Percentiles rank a stretch among this genome's conserved stretches.
phyloP scores from a whole-genome alignment of 495 filamentous ascomycete genomes.

The Talaromyces wortmannii region DNA sequence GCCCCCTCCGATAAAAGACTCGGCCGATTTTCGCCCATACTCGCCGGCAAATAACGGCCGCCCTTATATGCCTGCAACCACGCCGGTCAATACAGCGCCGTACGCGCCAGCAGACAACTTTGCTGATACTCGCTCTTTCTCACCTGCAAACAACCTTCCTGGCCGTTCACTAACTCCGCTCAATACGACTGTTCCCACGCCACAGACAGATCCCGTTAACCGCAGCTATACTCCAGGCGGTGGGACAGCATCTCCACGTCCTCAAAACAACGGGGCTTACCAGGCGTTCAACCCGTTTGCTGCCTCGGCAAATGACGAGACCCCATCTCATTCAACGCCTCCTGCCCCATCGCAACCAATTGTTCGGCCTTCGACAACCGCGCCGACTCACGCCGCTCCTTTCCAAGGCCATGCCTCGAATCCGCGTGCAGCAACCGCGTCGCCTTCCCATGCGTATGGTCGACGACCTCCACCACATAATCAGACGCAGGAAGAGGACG shows the following conservation, averaged over 20 bases:
- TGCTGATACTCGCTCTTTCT: slow-evolving; percentile 3
- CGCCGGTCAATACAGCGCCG: not conserved
- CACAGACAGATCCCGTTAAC: slow-evolving; percentile 1
- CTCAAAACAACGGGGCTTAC: slow-evolving; percentile 12
- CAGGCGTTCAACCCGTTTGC: slow-evolving; percentile 19
- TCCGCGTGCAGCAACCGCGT: not conserved
- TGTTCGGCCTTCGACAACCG: not conserved
- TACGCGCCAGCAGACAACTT: not conserved
- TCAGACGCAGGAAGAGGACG: slow-evolving; percentile 1
- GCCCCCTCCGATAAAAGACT: not conserved
- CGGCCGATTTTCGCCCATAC: not conserved
- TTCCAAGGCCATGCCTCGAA: not conserved
- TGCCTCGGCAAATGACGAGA: not conserved
- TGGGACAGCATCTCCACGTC: slow-evolving; percentile 2
- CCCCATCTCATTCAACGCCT: not conserved
- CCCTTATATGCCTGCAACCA: too few relatives aligned
- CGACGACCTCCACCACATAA: not conserved
- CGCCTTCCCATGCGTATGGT: slow-evolving; percentile 1
- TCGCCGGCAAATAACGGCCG: not conserved
- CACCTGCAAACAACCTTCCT: slow-evolving; percentile 8
- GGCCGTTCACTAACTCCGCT: slow-evolving; percentile 12
- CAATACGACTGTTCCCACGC: slow-evolving; percentile 1
- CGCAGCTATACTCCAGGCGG: slow-evolving; percentile 2
- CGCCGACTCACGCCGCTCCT: not conserved
- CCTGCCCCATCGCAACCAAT: not conserved